Conservation (phyloP, 2,329 filamentous ascomycete species). For the Fusarium mangiferae region DNA sequence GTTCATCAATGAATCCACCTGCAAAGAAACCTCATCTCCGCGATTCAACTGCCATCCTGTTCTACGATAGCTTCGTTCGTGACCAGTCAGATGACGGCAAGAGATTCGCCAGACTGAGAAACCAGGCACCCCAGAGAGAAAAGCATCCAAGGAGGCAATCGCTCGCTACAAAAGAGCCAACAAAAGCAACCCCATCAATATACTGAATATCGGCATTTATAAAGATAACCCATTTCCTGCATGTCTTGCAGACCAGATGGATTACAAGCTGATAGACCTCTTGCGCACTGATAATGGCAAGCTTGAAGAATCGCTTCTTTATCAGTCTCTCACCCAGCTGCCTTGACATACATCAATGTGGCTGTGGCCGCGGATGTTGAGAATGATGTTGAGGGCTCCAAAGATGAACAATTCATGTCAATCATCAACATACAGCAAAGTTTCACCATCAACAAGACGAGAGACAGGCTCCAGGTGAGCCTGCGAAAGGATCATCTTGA, state of each 20-base stretch:
- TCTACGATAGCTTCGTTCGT: background rate
- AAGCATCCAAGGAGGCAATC: no score
- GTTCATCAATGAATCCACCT: no score
- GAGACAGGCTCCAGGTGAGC: background rate
- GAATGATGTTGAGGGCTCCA: background rate
- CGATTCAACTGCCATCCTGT: background rate
- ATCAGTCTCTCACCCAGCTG: background rate
- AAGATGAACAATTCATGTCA: background rate
- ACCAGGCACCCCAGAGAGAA: no score
- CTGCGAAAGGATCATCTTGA: background rate
- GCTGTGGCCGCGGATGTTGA: background rate
- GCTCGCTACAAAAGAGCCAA: no score
- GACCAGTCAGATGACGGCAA: background rate
- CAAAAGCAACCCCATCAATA: no score
- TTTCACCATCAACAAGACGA: background rate
- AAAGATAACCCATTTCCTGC: no score
- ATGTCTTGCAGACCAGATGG: no score
- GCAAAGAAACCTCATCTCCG: no score
- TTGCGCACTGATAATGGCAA: no score
- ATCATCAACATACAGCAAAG: background rate
- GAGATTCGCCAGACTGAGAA: background rate
- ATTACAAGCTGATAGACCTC: no score
- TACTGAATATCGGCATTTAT: no score
- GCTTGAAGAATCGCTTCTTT: background rate
- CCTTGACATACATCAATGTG: background rate